phyloP scores from a whole-genome alignment of 139 green algal species.

The Chlamydomonas urium region DNA sequence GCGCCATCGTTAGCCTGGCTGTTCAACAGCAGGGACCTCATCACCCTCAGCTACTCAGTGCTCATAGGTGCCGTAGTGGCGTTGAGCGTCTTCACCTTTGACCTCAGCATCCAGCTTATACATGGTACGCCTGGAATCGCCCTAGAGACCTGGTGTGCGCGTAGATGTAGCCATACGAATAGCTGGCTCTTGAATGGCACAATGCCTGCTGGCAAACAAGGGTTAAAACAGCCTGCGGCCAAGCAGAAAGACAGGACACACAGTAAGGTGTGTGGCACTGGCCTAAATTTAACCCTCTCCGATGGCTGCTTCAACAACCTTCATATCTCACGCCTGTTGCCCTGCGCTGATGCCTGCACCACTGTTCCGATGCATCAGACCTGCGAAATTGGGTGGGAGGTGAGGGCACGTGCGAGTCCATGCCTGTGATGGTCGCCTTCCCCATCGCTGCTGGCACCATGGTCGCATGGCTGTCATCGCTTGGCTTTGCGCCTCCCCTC shows the following conservation, averaged over 20 bases:
- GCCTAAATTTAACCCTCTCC: too few species aligned
- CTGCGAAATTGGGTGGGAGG: conserved; percentile 43
- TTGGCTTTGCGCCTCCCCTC: conserved; percentile 45
- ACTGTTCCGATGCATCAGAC: conserved; percentile 45
- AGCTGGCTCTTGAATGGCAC: too few species aligned
- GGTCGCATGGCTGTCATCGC: conserved; percentile 40
- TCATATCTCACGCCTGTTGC: too few species aligned
- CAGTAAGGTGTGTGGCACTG: too few species aligned
- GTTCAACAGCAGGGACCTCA: not conserved
- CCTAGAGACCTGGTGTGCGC: too few species aligned
- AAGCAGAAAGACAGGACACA: too few species aligned
- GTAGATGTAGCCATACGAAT: too few species aligned
- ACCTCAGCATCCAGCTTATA: conserved; percentile 55
- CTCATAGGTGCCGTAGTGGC: conserved; percentile 38
- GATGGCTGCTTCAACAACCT: too few species aligned
- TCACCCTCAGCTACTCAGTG: not conserved
- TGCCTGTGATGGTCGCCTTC: conserved; percentile 45
- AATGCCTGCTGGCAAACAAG: too few species aligned
- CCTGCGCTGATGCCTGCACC: conserved; percentile 24
- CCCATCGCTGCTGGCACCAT: conserved; percentile 26
- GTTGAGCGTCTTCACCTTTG: conserved; percentile 47
- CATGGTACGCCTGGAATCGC: too few species aligned
- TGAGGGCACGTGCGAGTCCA: conserved; percentile 35
- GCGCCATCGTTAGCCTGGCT: too few species aligned
- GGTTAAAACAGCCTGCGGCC: too few species aligned